Evolutionary conservation across 1,284 basidiomycete species (phyloP), one percentile per base, ranked within the genome.

Genomic region (Gomphus bonarii): DNA sequence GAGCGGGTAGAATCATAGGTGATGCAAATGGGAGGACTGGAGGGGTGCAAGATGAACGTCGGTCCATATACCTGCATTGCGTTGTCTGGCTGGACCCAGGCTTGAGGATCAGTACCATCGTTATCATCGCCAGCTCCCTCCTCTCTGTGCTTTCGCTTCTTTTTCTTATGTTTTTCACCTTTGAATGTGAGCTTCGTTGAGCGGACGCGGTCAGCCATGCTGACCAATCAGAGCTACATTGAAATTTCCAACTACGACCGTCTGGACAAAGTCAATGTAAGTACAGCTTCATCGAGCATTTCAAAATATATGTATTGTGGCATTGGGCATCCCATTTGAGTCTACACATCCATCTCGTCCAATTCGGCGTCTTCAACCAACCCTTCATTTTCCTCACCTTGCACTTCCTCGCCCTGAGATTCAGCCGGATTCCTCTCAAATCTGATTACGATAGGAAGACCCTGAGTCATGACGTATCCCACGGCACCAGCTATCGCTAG

Each of bases 101-200:
- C 84, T 60, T 88, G 84, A 10, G 80, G 78, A 58, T 80, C 77
- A 55, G 78, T 76, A 40, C 84, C 79, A 61, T 85, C 80, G 53
- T 82, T 77, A 54, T 77, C 63, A 46, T 74, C 72, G 48, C 71
- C 68, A 4, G 66, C 69, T 16, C 72, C 71, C 3, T 76, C 78
- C 35, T 75, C 75, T 9, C 81, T 80, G 62, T 81, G 74, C 66
- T 84, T 91, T 49, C 88, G 78, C 67, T 91, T 92, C 43, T 58
- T 58, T 75, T 87, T 88, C 71, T 82, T 85, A 9, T 75, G 69
- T 68, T 90, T 91, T 50, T 93, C 91, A 11, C 90, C 90, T 67
- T 93, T 93, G 72, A 93, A 93, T 64, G 84, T 89, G 60, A 91
- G 79, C 65, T 85, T 88, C 11, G 79, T 80, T 1, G 85, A 76